Conservation (phyloP, 208 protist genomes). For the Leishmania tropica region DNA sequence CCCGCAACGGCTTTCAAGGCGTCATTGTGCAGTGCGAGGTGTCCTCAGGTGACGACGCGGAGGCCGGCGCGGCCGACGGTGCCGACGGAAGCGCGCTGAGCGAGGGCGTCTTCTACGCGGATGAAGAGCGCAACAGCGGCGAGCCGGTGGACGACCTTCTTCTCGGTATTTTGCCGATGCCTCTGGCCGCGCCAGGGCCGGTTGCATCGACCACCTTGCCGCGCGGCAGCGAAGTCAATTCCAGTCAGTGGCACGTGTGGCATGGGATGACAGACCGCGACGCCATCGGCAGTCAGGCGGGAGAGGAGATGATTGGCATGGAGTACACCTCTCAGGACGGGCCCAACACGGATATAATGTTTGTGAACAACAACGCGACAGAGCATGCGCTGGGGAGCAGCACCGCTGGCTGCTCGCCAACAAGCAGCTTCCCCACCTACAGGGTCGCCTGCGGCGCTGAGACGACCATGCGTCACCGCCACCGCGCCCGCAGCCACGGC, state of each 20-base stretch:
- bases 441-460: not conserved
- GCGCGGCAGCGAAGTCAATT: not conserved
- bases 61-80: slow-evolving; percentile 16
- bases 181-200: not conserved
- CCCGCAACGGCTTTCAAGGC: slow-evolving; percentile 77
- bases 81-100: slow-evolving; percentile 22
- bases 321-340: slow-evolving; percentile 9
- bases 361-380: slow-evolving; percentile 1
- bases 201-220: not conserved
- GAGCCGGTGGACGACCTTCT: slow-evolving; percentile 45
- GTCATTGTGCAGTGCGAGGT: slow-evolving; percentile 78
- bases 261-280: slow-evolving; percentile 14
- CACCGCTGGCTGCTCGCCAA: not conserved
- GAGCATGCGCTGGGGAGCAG: not conserved
- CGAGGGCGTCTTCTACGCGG: slow-evolving; percentile 73
- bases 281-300: not conserved
- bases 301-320: slow-evolving; percentile 13
- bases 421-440: slow-evolving; percentile 15
- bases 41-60: slow-evolving; percentile 31
- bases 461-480: slow-evolving; percentile 21
- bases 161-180: slow-evolving; percentile 58
- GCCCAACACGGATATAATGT: not conserved
- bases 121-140: slow-evolving; percentile 20
- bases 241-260: slow-evolving; percentile 2
- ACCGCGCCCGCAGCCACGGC: slow-evolving; percentile 21